A percentile compares a stretch with the other conserved stretches of the same genome.
phyloP scores from a whole-genome alignment of 768 basidiomycete species.

The Pulveroboletus sp. region DNA sequence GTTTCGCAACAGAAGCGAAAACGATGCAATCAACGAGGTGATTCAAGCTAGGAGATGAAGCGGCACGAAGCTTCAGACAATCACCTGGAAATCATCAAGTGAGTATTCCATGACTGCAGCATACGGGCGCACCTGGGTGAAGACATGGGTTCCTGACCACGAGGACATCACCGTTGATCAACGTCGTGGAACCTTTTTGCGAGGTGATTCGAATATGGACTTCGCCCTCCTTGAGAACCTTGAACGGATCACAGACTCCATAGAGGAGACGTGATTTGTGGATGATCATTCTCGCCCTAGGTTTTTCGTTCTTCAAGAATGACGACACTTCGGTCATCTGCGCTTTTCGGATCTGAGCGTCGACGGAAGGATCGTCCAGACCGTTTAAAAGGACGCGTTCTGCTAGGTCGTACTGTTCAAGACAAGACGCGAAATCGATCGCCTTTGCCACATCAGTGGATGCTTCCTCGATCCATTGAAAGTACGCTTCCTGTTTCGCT shows the following conservation, averaged over 20 bases:
- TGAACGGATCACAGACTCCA: slow-evolving; percentile 65
- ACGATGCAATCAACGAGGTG: slow-evolving; percentile 67
- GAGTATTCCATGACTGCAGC: neutral
- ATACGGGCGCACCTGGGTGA: slow-evolving; percentile 46
- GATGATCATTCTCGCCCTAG: slow-evolving; percentile 55
- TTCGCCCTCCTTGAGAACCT: slow-evolving; percentile 57
- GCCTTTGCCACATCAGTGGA: slow-evolving; percentile 44
- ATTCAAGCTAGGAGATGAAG: slow-evolving; percentile 41
- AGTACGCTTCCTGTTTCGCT: slow-evolving; percentile 53
- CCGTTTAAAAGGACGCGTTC: slow-evolving; percentile 54
- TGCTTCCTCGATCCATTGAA: slow-evolving; percentile 53
- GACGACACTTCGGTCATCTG: slow-evolving; percentile 49
- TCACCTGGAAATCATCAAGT: slow-evolving; percentile 39
- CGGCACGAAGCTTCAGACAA: slow-evolving; percentile 59
- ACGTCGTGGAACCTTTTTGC: slow-evolving; percentile 48
- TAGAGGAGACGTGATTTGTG: slow-evolving; percentile 58
- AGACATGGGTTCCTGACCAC: slow-evolving; percentile 67
- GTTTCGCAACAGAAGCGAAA: slow-evolving; percentile 53
- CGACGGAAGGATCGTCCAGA: slow-evolving; percentile 41
- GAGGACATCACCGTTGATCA: slow-evolving; percentile 56
- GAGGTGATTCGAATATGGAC: slow-evolving; percentile 57
- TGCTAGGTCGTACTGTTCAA: slow-evolving; percentile 44
- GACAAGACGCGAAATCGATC: slow-evolving; percentile 51
- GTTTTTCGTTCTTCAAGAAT: slow-evolving; percentile 50
- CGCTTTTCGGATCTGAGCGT: slow-evolving; percentile 35